Conservation (phyloP, 495 filamentous ascomycete genomes). For the Immersiella caudata region DNA sequence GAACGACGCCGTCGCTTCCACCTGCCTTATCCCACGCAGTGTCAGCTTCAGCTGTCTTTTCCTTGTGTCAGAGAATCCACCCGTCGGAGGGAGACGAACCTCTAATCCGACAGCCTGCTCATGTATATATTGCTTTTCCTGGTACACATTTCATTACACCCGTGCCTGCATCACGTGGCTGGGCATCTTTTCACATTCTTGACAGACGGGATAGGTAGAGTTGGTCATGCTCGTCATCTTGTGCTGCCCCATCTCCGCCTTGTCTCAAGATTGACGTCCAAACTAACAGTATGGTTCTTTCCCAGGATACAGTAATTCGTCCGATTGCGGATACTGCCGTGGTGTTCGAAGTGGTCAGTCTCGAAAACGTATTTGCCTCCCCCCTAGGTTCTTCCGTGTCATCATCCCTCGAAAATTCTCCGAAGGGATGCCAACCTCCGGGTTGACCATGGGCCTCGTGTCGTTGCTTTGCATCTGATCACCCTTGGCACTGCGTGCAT, state of each 20-base stretch:
- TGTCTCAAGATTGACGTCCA: neutral
- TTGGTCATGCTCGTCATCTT: neutral
- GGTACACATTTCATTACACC: neutral
- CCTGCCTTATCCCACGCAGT: constrained; percentile 22
- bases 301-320: constrained; percentile 51
- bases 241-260: neutral
- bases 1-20: neutral
- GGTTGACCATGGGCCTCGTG: constrained; percentile 6
- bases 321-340: constrained; percentile 58
- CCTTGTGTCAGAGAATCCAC: constrained; percentile 26
- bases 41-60: constrained; percentile 20
- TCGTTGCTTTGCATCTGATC: constrained; percentile 7
- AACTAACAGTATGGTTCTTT: constrained; percentile 13
- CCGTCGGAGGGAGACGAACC: neutral
- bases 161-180: neutral
- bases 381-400: constrained; percentile 10
- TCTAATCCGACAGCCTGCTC: neutral
- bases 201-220: neutral
- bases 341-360: constrained; percentile 46
- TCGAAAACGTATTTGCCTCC: constrained; percentile 41
- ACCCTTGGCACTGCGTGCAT: constrained; percentile 12
- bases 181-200: neutral
- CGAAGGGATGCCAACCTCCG: constrained; percentile 17
- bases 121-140: neutral
- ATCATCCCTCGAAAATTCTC: constrained; percentile 28